These are phyloP conservation scores for Fragaria ananassa DNA, from an alignment of 306 rosid species.

Conservation along the genomic window DNA sequence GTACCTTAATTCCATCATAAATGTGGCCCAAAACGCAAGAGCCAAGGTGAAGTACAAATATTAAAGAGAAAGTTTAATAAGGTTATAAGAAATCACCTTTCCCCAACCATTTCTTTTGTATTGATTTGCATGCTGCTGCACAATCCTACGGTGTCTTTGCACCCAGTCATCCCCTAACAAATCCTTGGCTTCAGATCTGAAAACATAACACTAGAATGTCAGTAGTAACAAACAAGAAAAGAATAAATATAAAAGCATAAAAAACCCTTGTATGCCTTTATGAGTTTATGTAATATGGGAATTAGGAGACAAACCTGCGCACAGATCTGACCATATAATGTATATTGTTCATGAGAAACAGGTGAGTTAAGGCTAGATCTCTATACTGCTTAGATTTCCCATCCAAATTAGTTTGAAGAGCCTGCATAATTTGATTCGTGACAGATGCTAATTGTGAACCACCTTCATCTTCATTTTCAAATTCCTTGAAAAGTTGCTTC, in stretches of 20 bases:
- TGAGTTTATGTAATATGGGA: background rate
- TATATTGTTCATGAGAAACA: slow-evolving; percentile 97
- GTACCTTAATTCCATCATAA: too few species aligned
- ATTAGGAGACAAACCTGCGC: slow-evolving; percentile 54
- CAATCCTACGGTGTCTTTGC: slow-evolving; percentile 82
- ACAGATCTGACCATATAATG: slow-evolving; percentile 95
- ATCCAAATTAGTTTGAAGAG: slow-evolving; percentile 90
- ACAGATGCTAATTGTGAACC: slow-evolving; percentile 79
- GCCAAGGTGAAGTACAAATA: background rate
- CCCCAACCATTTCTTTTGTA: slow-evolving; percentile 94
- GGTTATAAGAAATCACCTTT: slow-evolving; percentile 52
- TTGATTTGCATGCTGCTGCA: slow-evolving; percentile 96
- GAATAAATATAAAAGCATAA: background rate
- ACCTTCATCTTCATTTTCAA: slow-evolving; percentile 61
- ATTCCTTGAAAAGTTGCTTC: slow-evolving; percentile 92
- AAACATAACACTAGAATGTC: slow-evolving; percentile 17
- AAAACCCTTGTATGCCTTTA: slow-evolving; percentile 12
- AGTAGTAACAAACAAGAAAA: slow-evolving; percentile 5
- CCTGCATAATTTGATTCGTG: slow-evolving; percentile 93
- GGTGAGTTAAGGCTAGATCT: slow-evolving; percentile 76
- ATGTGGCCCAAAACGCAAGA: background rate
- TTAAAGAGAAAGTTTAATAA: background rate
- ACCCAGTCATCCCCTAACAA: slow-evolving; percentile 99
- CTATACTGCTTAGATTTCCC: slow-evolving; percentile 92
- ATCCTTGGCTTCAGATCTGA: slow-evolving; percentile 98